Evolutionary conservation across 306 rosid species (phyloP), one percentile per base, ranked within the genome.

Genomic region (Myrica gale): DNA sequence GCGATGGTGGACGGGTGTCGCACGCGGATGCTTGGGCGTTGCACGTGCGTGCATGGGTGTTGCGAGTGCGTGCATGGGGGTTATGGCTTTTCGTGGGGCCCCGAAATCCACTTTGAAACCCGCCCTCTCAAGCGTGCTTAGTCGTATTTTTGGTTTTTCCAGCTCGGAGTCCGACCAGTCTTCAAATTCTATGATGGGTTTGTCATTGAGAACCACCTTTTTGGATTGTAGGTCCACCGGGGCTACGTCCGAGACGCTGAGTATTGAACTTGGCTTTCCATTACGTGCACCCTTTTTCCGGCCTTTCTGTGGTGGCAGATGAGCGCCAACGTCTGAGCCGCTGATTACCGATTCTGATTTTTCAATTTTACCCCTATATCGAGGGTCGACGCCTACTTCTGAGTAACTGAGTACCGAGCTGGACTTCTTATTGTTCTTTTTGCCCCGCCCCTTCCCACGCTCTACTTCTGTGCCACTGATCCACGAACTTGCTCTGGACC

Each of bases 401-500:
- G 87, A 79, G 9, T 76, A 82, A 26, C 77, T 79, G 5, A 83
- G 13, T 16, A 41, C 9, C 4, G 83, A 74, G 11, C 80, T 67
- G 1, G 74, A 4, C 61, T 84, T 78, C 11, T 79, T 82, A 1
- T 19, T n/a, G 48, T 76, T 87, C 76, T 4, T 37, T 79, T 21
- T 52, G 43, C 62, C 10, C 16, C 68, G n/a, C n/a, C n/a, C n/a
- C n/a, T n/a, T 48, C 60, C 9, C 88, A 3, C 37, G 3, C 37
- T 32, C 37, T 32, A 82, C 69, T 9, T 47, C 69, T 0, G 89
- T 78, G 45, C 78, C 84, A 20, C 87, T 86, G 4, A 87, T n/a
- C 23, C 23, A 23, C 0, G 96, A 91, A 45, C 80, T 78, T 5
- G 73, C 79, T 54, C 74, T 83, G 1, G 89, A 83, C 2, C 74